Percentiles rank a stretch among this genome's conserved stretches.
phyloP scores from a whole-genome alignment of 805 yeast species.

The fission yeast (Schizosaccharomyces pombe) region DNA sequence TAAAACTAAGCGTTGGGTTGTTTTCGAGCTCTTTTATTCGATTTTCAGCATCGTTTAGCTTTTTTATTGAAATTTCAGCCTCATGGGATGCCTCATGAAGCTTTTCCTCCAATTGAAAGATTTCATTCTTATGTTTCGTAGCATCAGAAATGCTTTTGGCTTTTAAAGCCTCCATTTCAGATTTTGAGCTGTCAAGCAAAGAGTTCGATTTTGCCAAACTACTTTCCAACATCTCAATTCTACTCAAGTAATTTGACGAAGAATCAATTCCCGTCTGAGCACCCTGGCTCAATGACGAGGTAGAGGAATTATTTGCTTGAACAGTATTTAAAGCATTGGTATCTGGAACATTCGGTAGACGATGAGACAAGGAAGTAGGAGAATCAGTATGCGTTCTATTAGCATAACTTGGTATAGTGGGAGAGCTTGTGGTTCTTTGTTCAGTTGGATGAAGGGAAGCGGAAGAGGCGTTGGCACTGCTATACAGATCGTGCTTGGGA shows the following conservation, averaged over 20 bases:
- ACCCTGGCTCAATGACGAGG: neutral
- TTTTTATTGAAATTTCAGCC: neutral
- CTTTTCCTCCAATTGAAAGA: neutral
- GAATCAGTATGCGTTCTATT: neutral
- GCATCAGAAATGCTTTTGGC: neutral
- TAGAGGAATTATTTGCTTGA: too few species aligned
- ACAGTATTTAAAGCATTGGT: too few species aligned
- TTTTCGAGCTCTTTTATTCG: neutral
- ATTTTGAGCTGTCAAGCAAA: neutral
- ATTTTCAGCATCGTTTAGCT: neutral
- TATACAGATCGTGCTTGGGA: neutral
- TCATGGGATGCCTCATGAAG: neutral
- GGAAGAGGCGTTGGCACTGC: too few species aligned
- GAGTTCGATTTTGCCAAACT: neutral
- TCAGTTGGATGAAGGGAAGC: neutral
- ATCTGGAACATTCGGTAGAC: neutral
- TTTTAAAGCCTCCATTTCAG: neutral
- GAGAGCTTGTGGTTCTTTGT: neutral
- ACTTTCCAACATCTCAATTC: slow-evolving; percentile 1
- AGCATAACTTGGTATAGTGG: neutral
- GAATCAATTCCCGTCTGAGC: neutral
- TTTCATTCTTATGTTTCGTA: neutral
- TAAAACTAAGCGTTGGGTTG: neutral
- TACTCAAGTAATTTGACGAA: neutral
- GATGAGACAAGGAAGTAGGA: neutral